A percentile compares a stretch with the other conserved stretches of the same genome.
Conservation (phyloP, 805 yeast genomes). For the Myxozyma sirexii region DNA sequence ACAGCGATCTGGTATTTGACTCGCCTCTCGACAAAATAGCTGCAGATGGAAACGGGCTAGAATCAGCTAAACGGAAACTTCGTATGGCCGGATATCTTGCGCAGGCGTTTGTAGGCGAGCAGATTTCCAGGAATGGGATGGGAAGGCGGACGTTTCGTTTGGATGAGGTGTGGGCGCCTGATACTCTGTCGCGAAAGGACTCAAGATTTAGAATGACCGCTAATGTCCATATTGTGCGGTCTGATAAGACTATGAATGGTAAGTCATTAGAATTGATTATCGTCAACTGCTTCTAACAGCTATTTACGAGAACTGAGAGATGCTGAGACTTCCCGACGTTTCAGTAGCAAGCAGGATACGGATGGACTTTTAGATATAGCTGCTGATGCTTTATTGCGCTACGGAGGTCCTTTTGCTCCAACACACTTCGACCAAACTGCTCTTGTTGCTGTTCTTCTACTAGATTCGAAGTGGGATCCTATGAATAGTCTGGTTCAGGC, state of each 20-base stretch:
- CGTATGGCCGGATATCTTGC: conserved; percentile 82
- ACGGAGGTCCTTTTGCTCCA: conserved; percentile 57
- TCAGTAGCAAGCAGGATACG: conserved; percentile 64
- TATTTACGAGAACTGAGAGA: conserved; percentile 60
- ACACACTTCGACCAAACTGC: conserved; percentile 47
- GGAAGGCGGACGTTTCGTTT: conserved; percentile 79
- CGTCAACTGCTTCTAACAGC: too few species aligned
- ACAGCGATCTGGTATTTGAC: conserved; percentile 72
- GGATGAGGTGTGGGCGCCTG: conserved; percentile 61
- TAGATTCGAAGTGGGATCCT: conserved; percentile 85
- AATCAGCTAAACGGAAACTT: conserved; percentile 71
- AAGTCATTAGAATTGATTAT: background rate
- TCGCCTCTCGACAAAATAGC: conserved; percentile 44
- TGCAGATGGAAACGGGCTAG: conserved; percentile 65
- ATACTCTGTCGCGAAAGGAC: conserved; percentile 57
- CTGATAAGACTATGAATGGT: conserved; percentile 60
- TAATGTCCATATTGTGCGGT: conserved; percentile 74
- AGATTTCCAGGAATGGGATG: conserved; percentile 75
- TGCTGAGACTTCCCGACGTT: conserved; percentile 85
- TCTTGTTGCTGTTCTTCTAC: conserved; percentile 81
- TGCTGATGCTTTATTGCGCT: conserved; percentile 62
- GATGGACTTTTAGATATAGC: conserved; percentile 84
- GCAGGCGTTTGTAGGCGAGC: conserved; percentile 91
- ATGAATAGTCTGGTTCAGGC: conserved; percentile 61
- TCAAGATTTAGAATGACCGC: conserved; percentile 57